Base-by-base conservation (phyloP, 768 basidiomycete species). In the Russula earlei region DNA sequence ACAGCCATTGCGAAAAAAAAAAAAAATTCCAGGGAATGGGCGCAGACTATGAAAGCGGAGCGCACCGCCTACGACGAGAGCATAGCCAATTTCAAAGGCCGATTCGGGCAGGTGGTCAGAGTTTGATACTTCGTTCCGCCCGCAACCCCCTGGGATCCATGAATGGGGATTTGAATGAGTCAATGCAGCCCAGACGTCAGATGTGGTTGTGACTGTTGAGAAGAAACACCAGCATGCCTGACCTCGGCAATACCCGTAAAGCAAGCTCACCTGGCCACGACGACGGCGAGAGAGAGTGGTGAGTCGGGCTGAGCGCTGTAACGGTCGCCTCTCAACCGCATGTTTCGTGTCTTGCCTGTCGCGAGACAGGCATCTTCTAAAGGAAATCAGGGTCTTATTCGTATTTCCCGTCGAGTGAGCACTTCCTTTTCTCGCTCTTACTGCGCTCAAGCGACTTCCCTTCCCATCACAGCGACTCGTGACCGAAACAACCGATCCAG, bases 341-440 rank as follows among this genome's bases (percentile, higher is more conserved):
- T 77, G 76, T 69, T 74, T 76, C 80, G 82, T 67, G 77, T 75
- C 67, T 70, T 81, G 64, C 72, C 78, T 70, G 75, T 77, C 65
- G 75, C 77, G 43, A 78, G 77, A 71, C 79, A 75, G 64, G 74
- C 74, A 56, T 70, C 73, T 49, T 70, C 65, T 31, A 63, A 63
- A 73, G 61, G 70, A 48, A 73, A 75, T 40, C 74, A 76, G 68
- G 74, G 71, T 52, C 65, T 73, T 52, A 72, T 80, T 52, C 76
- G 77, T 68, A 77, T 80, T 51, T 69, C 74, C 62, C 76, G 80
- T 71, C 76, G 85, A 64, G 87, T 88, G 67, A 68, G 80, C 69
- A 22, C 17, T 40, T 53, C 42, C 41, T 51, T 22, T 44, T 20
- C 15, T 33, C 27, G 49, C 50, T 45, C 55, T 45, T 53, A 50